Percentiles rank a stretch among this genome's conserved stretches.
Conservation (phyloP, 192 early-diverging fungal genomes). For the Backusella mclennaniae region DNA sequence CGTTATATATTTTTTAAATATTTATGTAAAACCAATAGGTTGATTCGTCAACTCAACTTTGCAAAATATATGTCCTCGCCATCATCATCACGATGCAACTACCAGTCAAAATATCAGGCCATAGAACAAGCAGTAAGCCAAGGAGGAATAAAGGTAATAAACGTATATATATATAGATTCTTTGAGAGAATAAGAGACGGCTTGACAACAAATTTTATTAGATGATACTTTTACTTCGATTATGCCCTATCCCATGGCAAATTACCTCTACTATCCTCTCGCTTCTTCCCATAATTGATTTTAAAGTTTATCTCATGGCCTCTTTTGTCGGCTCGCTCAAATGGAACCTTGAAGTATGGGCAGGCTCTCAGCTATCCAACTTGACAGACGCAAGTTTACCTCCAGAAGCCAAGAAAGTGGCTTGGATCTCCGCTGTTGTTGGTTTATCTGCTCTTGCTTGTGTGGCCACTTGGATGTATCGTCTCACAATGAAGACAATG, state of each 20-base stretch:
- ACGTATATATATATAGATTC: background rate
- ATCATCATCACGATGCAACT: background rate
- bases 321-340: conserved; percentile 18
- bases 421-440: background rate
- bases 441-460: conserved; percentile 11
- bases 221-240: conserved; percentile 28
- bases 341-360: conserved; percentile 27
- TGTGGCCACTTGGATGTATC: conserved; percentile 27
- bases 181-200: background rate
- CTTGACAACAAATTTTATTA: background rate
- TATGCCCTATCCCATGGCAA: conserved; percentile 34
- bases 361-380: conserved; percentile 26
- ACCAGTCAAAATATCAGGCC: conserved; percentile 16
- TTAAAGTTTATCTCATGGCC: conserved; percentile 9
- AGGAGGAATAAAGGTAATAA: conserved; percentile 25
- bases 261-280: conserved; percentile 19
- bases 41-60: conserved; percentile 22
- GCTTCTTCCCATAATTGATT: conserved; percentile 10
- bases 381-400: conserved; percentile 26
- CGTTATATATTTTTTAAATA: background rate
- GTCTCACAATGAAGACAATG: conserved; percentile 26
- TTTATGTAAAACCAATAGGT: background rate
- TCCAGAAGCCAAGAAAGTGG: conserved; percentile 11
- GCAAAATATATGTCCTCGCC: conserved; percentile 10
- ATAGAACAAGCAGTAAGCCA: conserved; percentile 31